A percentile compares a stretch with the other conserved stretches of the same genome.
phyloP scores from a whole-genome alignment of 2,329 filamentous ascomycete species.

The Fusarium avenaceum region DNA sequence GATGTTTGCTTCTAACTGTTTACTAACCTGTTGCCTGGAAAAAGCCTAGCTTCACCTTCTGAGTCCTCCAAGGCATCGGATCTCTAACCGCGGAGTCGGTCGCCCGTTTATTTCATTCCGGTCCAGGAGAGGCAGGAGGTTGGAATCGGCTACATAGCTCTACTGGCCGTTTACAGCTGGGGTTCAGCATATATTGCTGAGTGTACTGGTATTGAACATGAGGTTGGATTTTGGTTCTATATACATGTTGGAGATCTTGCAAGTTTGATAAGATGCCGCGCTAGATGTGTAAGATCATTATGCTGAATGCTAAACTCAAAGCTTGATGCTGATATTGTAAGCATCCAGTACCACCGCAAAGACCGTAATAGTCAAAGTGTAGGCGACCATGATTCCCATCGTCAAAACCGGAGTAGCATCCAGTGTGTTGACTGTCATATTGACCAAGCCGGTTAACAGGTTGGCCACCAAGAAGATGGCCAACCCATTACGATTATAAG shows the following conservation, averaged over 20 bases:
- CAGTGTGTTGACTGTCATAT: slow-evolving; percentile 87
- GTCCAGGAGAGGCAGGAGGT: neutral
- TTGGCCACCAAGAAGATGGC: slow-evolving; percentile 90
- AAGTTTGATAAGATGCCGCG: neutral
- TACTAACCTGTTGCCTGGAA: neutral
- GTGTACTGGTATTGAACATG: neutral
- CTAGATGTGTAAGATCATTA: slow-evolving; percentile 3
- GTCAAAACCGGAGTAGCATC: slow-evolving; percentile 74
- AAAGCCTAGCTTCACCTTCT: neutral
- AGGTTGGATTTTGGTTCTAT: neutral
- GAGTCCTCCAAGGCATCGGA: neutral
- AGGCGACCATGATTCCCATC: slow-evolving; percentile 81
- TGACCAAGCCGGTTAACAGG: slow-evolving; percentile 88
- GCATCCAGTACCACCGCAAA: slow-evolving; percentile 76
- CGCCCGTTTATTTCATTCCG: neutral
- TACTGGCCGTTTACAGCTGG: no score
- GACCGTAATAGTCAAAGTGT: slow-evolving; percentile 75
- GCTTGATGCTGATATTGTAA: slow-evolving; percentile 77
- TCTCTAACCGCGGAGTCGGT: neutral
- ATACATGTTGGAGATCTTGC: neutral
- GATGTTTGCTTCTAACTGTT: neutral
- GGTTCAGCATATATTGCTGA: neutral
- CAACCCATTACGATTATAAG: slow-evolving; percentile 91
- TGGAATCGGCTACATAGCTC: neutral
- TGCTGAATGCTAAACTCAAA: slow-evolving; percentile 58